A percentile compares a stretch with the other conserved stretches of the same genome.
phyloP scores from a whole-genome alignment of 139 green algal genomes.

The Diplosphaera chodatii region DNA sequence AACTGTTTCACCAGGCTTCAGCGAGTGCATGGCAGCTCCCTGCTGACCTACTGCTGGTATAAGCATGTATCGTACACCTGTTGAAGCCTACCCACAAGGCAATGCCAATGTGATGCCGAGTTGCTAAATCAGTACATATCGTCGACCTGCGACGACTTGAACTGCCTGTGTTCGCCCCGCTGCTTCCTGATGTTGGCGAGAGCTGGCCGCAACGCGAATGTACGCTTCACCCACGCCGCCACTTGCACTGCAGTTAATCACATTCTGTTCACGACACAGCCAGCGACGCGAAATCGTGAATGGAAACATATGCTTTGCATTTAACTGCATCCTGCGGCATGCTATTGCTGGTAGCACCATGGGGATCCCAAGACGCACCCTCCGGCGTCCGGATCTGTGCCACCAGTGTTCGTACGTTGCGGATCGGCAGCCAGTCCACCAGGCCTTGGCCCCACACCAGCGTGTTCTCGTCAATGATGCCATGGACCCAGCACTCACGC shows the following conservation, averaged over 20 bases:
- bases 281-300: no score
- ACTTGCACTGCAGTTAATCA: conserved; percentile 34
- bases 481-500: conserved; percentile 50
- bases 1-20: no score
- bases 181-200: conserved; percentile 24
- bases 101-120: not conserved
- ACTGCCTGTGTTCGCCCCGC: conserved; percentile 14
- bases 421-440: conserved; percentile 78
- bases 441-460: conserved; percentile 89
- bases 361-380: conserved; percentile 35
- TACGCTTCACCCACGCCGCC: conserved; percentile 57
- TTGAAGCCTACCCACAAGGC: no score
- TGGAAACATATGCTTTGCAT: no score
- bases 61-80: no score
- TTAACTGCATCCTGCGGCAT: no score
- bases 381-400: conserved; percentile 81
- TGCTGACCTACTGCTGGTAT: no score
- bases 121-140: conserved; percentile 30
- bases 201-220: conserved; percentile 47
- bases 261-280: no score
- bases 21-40: no score
- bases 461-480: conserved; percentile 87
- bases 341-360: no score
- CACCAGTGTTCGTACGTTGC: conserved; percentile 84
- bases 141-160: conserved; percentile 30